Evolutionary conservation across 352 stramenopile genomes (phyloP).

Genomic region (Phytophthora niederhauseri): DNA sequence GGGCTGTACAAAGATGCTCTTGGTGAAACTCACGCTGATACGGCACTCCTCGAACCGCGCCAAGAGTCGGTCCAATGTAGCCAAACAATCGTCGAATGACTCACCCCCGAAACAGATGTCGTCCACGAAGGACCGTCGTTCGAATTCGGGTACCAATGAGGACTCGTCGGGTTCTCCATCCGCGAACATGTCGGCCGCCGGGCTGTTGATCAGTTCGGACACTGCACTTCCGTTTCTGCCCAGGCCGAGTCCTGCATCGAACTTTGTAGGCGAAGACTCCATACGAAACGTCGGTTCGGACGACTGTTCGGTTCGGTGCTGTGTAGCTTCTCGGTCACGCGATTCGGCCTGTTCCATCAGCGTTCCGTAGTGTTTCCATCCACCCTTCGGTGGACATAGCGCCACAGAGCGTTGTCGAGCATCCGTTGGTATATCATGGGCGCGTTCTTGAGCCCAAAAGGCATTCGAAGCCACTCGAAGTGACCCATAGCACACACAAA

Average conservation of each 20-base stretch:
- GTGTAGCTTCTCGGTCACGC: too few species aligned
- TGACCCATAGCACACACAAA: background rate
- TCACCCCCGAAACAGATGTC: slow-evolving; percentile 23
- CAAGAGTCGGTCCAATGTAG: slow-evolving; percentile 8
- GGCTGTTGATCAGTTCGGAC: background rate
- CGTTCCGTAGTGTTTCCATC: background rate
- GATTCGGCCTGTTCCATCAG: background rate
- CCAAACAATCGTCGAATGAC: slow-evolving; percentile 1
- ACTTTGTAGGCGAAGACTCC: background rate
- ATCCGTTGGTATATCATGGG: slow-evolving; percentile 1
- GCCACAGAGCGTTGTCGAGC: background rate
- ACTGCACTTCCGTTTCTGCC: background rate
- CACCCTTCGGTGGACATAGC: background rate
- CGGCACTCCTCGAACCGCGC: slow-evolving; percentile 19
- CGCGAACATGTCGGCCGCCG: background rate
- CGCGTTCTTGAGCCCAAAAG: background rate
- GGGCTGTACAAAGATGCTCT: slow-evolving; percentile 23
- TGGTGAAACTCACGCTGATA: slow-evolving; percentile 32
- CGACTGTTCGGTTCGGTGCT: too few species aligned
- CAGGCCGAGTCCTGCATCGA: background rate
- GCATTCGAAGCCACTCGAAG: slow-evolving; percentile 1
- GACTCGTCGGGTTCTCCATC: background rate
- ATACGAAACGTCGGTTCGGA: too few species aligned
- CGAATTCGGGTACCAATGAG: background rate
- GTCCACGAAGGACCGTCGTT: slow-evolving; percentile 14